A percentile compares a stretch with the other conserved stretches of the same genome.
Evolutionary conservation across 768 basidiomycete species (phyloP).

Genomic region (Pilatotrama ljubarskyi): DNA sequence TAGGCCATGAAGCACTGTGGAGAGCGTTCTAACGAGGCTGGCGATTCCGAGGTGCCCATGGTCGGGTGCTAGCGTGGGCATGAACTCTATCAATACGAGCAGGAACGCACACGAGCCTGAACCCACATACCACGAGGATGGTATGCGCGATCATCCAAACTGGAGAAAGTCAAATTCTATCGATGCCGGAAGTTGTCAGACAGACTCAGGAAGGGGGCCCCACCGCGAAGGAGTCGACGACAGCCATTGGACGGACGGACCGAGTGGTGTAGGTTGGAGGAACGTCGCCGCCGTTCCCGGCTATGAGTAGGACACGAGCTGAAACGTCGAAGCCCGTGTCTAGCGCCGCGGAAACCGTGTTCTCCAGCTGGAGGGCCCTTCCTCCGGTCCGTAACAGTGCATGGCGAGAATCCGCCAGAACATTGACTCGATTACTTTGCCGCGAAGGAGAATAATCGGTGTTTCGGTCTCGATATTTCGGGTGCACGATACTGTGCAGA

Average conservation of each 20-base stretch:
- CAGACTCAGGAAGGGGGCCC: slow-evolving; percentile 2
- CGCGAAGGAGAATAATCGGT: neutral
- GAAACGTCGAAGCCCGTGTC: neutral
- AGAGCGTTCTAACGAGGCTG: neutral
- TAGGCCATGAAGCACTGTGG: neutral
- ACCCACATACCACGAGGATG: neutral
- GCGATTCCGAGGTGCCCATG: slow-evolving; percentile 9
- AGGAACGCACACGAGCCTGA: neutral
- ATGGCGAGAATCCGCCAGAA: neutral
- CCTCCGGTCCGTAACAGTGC: neutral
- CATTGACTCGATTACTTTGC: neutral
- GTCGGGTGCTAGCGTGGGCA: neutral
- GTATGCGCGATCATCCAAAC: neutral
- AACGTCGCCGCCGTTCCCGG: neutral
- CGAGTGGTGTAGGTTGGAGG: slow-evolving; percentile 7
- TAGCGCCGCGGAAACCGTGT: neutral
- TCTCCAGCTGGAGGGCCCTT: neutral
- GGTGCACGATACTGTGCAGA: neutral
- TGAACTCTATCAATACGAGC: slow-evolving; percentile 2
- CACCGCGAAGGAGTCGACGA: neutral
- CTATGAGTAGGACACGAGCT: neutral
- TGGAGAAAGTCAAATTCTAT: neutral
- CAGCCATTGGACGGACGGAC: neutral
- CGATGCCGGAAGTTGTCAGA: slow-evolving; percentile 12
- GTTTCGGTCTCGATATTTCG: neutral